A percentile compares a stretch with the other conserved stretches of the same genome.
These are phyloP conservation scores for Fusarium nurragi DNA, from an alignment of 2,329 filamentous ascomycete species.

Conservation along the genomic window DNA sequence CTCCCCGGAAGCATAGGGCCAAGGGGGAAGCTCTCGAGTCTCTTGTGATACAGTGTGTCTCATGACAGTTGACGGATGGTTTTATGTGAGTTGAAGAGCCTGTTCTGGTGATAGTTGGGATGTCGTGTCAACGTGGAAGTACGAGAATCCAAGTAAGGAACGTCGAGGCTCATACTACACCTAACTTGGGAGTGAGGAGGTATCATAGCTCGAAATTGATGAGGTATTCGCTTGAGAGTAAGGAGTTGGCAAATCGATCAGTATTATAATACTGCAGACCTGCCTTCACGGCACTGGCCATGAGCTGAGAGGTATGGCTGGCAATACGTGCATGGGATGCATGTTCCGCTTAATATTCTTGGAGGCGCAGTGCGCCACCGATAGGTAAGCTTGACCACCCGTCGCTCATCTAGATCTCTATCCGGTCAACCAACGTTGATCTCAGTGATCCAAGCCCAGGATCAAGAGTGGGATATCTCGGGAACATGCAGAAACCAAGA, in stretches of 20 bases:
- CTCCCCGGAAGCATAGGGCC: conserved; percentile 27
- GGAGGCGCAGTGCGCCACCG: background rate
- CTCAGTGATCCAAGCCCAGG: background rate
- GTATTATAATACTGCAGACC: background rate
- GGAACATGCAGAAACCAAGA: conserved; percentile 31
- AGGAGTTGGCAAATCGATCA: background rate
- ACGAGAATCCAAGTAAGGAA: background rate
- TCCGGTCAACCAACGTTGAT: background rate
- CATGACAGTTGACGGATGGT: conserved; percentile 2
- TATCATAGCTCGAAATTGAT: background rate
- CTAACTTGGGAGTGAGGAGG: background rate
- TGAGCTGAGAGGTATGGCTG: background rate
- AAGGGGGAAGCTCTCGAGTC: conserved; percentile 5
- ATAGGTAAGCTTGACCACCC: background rate
- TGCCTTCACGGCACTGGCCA: background rate
- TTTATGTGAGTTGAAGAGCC: background rate
- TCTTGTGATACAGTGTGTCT: conserved; percentile 20
- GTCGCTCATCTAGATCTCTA: background rate
- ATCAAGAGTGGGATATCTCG: conserved; percentile 10
- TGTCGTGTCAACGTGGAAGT: background rate
- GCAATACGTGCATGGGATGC: background rate
- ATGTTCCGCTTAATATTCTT: background rate
- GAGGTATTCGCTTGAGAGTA: background rate
- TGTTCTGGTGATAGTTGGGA: background rate
- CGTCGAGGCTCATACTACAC: background rate